Evolutionary conservation across 306 rosid genomes (phyloP).

Genomic region (Sesbania bispinosa): DNA sequence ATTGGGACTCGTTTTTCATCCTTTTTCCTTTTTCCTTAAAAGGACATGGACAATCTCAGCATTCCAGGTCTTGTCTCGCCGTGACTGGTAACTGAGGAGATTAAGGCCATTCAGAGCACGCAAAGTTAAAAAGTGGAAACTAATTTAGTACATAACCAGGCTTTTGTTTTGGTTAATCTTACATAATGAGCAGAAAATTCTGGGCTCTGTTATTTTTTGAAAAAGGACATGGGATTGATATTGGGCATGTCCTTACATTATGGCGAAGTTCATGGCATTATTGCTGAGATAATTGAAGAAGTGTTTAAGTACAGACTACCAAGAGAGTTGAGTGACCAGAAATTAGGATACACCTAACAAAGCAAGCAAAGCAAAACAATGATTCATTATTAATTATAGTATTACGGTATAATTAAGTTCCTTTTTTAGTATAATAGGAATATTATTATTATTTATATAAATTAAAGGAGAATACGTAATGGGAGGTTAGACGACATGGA

Average conservation of each 20-base stretch:
- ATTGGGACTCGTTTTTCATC: neutral
- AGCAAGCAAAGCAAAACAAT: constrained; percentile 30
- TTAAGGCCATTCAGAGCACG: neutral
- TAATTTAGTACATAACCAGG: neutral
- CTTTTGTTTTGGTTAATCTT: neutral
- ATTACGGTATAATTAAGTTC: constrained; percentile 18
- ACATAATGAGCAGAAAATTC: neutral
- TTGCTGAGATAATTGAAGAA: constrained; percentile 4
- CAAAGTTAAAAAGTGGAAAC: neutral
- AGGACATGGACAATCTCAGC: constrained; percentile 11
- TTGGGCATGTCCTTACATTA: neutral
- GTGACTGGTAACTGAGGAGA: constrained; percentile 4
- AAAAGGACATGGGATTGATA: neutral
- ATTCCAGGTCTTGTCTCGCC: neutral
- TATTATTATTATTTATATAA: neutral
- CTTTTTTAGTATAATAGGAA: constrained; percentile 11
- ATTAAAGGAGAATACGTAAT: constrained; percentile 29
- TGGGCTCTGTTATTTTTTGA: neutral
- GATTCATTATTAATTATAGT: neutral
- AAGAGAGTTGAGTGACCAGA: constrained; percentile 31
- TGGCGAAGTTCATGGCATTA: constrained; percentile 27
- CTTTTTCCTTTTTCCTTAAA: neutral
- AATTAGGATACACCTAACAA: constrained; percentile 33
- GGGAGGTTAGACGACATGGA: constrained; percentile 27
- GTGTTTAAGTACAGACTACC: neutral